phyloP scores from a whole-genome alignment of 208 protist species.

The Leishmania aethiopica region DNA sequence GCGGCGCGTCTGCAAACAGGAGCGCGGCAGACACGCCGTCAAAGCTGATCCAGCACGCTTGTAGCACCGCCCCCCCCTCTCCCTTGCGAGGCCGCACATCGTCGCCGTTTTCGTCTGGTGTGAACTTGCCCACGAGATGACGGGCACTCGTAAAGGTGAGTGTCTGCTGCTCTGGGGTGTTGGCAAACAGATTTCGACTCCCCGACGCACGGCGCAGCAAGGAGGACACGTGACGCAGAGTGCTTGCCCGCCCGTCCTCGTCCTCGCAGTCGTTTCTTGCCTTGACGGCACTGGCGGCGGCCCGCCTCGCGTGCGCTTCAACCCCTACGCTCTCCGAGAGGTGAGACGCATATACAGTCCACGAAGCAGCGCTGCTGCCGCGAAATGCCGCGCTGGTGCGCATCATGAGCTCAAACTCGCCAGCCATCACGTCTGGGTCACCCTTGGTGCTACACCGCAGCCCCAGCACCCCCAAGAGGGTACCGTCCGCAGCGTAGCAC shows the following conservation, averaged over 20 bases:
- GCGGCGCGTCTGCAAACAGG: slow-evolving; percentile 49
- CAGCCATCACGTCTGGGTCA: slow-evolving; percentile 12
- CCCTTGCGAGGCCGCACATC: neutral
- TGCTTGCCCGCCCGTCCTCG: neutral
- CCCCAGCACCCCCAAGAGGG: slow-evolving; percentile 49
- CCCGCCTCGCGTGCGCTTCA: slow-evolving; percentile 3
- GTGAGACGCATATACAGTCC: slow-evolving; percentile 42
- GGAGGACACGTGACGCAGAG: slow-evolving; percentile 17
- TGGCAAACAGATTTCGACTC: neutral
- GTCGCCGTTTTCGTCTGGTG: slow-evolving; percentile 15
- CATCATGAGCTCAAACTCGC: slow-evolving; percentile 40
- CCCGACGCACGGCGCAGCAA: neutral
- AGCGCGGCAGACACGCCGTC: slow-evolving; percentile 36
- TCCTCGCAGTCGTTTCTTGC: slow-evolving; percentile 4
- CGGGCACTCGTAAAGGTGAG: slow-evolving; percentile 42
- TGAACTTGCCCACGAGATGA: slow-evolving; percentile 37
- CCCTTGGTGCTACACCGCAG: slow-evolving; percentile 47
- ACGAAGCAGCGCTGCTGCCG: slow-evolving; percentile 11
- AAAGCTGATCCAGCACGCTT: slow-evolving; percentile 72
- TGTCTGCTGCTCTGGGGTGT: slow-evolving; percentile 20
- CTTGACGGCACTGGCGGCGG: neutral
- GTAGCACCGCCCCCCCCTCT: slow-evolving; percentile 7
- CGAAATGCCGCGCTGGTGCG: slow-evolving; percentile 20
- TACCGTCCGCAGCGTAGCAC: slow-evolving; percentile 54
- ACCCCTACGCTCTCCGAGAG: slow-evolving; percentile 24